Base-by-base conservation (phyloP, 1,284 basidiomycete species). In the Irpex sp. region DNA sequence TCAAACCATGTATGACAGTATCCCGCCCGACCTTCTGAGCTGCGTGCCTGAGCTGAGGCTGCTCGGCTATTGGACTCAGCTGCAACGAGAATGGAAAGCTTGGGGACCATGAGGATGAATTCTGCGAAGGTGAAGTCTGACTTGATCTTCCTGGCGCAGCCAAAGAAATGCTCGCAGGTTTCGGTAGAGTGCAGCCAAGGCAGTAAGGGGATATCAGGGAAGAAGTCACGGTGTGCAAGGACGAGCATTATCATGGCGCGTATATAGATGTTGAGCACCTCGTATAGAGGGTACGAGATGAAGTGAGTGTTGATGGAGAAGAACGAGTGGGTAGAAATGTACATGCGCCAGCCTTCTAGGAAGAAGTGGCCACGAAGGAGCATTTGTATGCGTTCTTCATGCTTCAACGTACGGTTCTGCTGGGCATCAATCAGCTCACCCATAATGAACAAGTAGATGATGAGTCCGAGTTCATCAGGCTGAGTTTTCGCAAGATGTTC, bases 151-250 rank as follows among this genome's bases (percentile, higher is more conserved):
- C 65, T 54, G 1, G 61, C 59, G 26, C 57, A 60, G 15, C 67
- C 67, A 43, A 66, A 68, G 57, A 60, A 57, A 26, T 68, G 67
- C 47, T 81, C 77, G 61, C 72, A 74, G 0, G 69, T 33, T 61
- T 81, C 77, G 0, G 71, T 80, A 9, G 76, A 77, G 62, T 76
- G 71, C 7, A 80, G 71, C 79, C 79, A 81, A 1, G 75, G 78
- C 0, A 79, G 67, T 0, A 81, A 68, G 0, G 78, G 78, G 1
- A 39, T 1, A 4, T 54, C 36, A 0, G 65, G 61, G 8, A 62
- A 49, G 57, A 72, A 67, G 26, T 77, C 69, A 1, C 74, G 74
- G 63, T 79, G 68, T 46, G 74, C 69, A 37, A 75, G n/a, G 3
- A 80, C 60, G 0, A 80, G 68, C 0, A 60, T 46, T 0, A 80